Percentiles rank a stretch among this genome's conserved stretches.
These are phyloP conservation scores for Discostella stelligeroides DNA, from an alignment of 108 stramenopile genomes.

Conservation along the genomic window DNA sequence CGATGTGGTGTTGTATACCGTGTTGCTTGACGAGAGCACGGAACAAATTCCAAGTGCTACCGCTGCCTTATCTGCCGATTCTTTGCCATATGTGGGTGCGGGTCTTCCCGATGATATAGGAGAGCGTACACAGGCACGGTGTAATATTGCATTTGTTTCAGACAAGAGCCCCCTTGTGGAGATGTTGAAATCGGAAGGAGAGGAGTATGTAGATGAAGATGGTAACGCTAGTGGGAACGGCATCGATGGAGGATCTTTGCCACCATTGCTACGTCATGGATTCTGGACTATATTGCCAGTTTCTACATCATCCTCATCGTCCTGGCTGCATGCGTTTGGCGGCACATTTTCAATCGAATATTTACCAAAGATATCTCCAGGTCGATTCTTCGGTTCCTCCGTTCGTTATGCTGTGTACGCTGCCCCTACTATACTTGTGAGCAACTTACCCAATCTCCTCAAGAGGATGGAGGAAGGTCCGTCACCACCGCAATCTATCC, in stretches of 20 bases:
- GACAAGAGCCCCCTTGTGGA: slow-evolving; percentile 59
- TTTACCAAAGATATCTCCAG: slow-evolving; percentile 83
- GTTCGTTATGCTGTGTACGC: slow-evolving; percentile 65
- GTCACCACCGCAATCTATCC: not conserved
- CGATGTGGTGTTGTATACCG: slow-evolving; percentile 74
- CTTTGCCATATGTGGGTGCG: slow-evolving; percentile 57
- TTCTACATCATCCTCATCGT: slow-evolving; percentile 28
- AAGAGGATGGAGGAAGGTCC: slow-evolving; percentile 36
- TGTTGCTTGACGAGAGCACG: slow-evolving; percentile 60
- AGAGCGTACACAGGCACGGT: slow-evolving; percentile 32
- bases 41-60: slow-evolving; percentile 65
- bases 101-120: slow-evolving; percentile 36
- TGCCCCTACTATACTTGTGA: slow-evolving; percentile 64
- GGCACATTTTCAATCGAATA: slow-evolving; percentile 44
- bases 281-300: slow-evolving; percentile 77
- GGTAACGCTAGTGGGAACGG: not conserved
- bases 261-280: slow-evolving; percentile 57
- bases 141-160: slow-evolving; percentile 83
- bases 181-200: slow-evolving; percentile 40
- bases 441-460: slow-evolving; percentile 56
- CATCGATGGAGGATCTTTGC: slow-evolving; percentile 6
- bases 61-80: slow-evolving; percentile 37
- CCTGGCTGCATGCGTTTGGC: slow-evolving; percentile 42
- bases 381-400: slow-evolving; percentile 67
- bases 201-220: slow-evolving; percentile 35